Evolutionary conservation across 768 basidiomycete genomes (phyloP).

Genomic region (Gloeostereum incarnatum): DNA sequence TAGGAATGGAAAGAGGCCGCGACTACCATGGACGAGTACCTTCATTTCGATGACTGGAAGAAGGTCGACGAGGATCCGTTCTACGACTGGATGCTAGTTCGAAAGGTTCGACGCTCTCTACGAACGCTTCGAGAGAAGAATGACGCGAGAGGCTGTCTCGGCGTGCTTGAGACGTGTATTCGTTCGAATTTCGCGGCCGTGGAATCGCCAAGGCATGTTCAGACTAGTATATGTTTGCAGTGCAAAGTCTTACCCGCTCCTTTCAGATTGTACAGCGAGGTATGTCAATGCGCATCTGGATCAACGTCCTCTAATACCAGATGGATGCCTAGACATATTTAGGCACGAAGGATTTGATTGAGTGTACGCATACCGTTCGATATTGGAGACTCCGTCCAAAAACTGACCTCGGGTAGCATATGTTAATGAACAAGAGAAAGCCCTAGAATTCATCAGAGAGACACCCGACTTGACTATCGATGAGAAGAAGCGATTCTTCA

Average conservation of each 20-base stretch:
- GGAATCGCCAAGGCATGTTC: constrained; percentile 62
- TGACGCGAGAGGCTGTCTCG: constrained; percentile 80
- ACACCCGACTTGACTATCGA: constrained; percentile 67
- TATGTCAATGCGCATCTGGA: constrained; percentile 31
- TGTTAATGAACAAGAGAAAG: constrained; percentile 66
- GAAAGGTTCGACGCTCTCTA: constrained; percentile 73
- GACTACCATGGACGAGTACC: constrained; percentile 64
- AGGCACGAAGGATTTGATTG: constrained; percentile 86
- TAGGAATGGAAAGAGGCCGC: constrained; percentile 89
- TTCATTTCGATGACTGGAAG: constrained; percentile 91
- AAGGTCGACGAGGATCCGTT: constrained; percentile 76
- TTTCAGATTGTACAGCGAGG: constrained; percentile 84
- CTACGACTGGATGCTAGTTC: constrained; percentile 86
- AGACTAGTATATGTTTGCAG: not conserved
- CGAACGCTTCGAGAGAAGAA: constrained; percentile 59
- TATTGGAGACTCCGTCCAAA: not conserved
- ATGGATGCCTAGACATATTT: constrained; percentile 60
- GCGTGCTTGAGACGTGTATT: constrained; percentile 86
- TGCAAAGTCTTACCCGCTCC: constrained; percentile 6
- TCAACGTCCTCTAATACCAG: constrained; percentile 9
- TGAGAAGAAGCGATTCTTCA: constrained; percentile 91
- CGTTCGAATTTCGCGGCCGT: constrained; percentile 90
- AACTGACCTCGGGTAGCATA: constrained; percentile 47
- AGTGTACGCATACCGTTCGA: constrained; percentile 38
- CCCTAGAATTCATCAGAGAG: constrained; percentile 69